Conservation (phyloP, 2,329 filamentous ascomycete genomes). For the Verticillium longisporum region DNA sequence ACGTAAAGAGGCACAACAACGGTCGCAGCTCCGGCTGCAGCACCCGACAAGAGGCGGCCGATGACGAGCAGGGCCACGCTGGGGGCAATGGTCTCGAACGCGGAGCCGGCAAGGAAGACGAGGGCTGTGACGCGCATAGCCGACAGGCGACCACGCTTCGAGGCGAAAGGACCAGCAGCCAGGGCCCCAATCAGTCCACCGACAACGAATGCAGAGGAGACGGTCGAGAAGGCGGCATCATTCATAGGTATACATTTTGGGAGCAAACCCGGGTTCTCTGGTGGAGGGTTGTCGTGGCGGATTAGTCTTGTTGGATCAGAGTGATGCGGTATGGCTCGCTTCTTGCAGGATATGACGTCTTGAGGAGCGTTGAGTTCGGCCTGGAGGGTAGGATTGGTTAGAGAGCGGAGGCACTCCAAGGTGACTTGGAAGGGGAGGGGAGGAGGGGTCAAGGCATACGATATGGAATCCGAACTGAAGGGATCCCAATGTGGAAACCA, state of each 20-base stretch:
- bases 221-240: constrained; percentile 71
- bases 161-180: constrained; percentile 70
- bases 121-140: constrained; percentile 72
- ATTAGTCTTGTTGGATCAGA: constrained; percentile 18
- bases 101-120: constrained; percentile 69
- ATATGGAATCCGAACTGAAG: constrained; percentile 94
- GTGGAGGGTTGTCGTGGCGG: constrained; percentile 15
- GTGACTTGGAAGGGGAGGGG: background rate
- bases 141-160: constrained; percentile 65
- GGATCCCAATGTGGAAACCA: constrained; percentile 74
- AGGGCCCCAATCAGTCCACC: constrained; percentile 83
- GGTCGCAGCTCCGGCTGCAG: constrained; percentile 81
- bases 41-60: constrained; percentile 72
- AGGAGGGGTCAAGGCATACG: constrained; percentile 39
- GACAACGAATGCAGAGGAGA: constrained; percentile 86
- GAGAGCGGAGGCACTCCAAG: background rate
- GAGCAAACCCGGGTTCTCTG: constrained; percentile 27
- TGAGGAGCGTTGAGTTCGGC: constrained; percentile 93
- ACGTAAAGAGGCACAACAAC: constrained; percentile 95
- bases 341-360: constrained; percentile 83
- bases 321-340: constrained; percentile 30
- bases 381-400: constrained; percentile 32
- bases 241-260: constrained; percentile 86
- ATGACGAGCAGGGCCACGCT: constrained; percentile 61
- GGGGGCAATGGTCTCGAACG: constrained; percentile 65